Evolutionary conservation across 176 grass and related monocot species (phyloP).

Genomic region (Cenchrus purpureus): DNA sequence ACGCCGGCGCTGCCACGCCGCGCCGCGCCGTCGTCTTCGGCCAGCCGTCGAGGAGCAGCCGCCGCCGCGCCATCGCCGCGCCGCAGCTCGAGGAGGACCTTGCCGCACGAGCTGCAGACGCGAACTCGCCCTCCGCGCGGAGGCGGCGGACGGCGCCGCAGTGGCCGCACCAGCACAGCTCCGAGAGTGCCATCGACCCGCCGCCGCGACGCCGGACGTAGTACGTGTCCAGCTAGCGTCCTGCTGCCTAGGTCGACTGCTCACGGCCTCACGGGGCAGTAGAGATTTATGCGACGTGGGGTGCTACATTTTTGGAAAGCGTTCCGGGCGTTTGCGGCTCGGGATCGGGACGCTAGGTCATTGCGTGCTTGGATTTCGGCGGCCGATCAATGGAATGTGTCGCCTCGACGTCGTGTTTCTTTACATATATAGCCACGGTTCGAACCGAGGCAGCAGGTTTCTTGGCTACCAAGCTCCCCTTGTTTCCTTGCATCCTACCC

Average conservation of each 20-base stretch:
- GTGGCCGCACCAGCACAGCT: conserved; percentile 43
- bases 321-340: not conserved
- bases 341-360: no score
- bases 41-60: not conserved
- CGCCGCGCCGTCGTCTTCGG: not conserved
- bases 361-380: not conserved
- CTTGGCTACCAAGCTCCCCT: not conserved
- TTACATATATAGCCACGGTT: not conserved
- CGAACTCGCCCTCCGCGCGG: conserved; percentile 38
- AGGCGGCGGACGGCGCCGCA: conserved; percentile 42
- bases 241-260: not conserved
- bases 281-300: not conserved
- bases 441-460: not conserved
- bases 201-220: not conserved
- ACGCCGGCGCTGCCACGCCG: not conserved
- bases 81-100: conserved; percentile 34
- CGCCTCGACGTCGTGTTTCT: not conserved
- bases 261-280: no score
- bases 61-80: not conserved
- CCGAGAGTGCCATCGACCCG: not conserved
- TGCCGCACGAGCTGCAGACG: conserved; percentile 47
- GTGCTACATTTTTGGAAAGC: conserved; percentile 5
- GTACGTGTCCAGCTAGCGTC: no score
- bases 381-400: not conserved
- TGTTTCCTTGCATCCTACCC: not conserved